Conservation (phyloP, 148 eudicot genomes). For the Mesembryanthemum crystallinum region DNA sequence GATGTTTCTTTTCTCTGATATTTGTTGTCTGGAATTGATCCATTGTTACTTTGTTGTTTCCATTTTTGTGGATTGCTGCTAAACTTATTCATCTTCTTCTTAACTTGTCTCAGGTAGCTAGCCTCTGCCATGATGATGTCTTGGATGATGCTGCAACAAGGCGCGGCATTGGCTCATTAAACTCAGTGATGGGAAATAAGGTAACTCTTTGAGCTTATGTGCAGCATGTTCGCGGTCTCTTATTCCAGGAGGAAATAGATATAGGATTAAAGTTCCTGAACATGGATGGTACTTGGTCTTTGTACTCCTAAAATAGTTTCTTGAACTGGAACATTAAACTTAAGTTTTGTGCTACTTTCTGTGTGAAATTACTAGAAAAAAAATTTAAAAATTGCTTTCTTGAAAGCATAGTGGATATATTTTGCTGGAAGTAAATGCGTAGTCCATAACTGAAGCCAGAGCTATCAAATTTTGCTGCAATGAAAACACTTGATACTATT, state of each 20-base stretch:
- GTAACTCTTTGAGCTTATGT: slow-evolving; percentile 24
- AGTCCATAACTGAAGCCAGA: not conserved
- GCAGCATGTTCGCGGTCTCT: not conserved
- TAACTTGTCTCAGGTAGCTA: slow-evolving; percentile 65
- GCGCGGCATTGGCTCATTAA: slow-evolving; percentile 77
- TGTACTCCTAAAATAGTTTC: not conserved
- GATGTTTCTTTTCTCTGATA: not conserved
- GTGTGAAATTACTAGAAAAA: not conserved
- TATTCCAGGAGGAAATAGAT: not conserved
- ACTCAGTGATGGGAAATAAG: slow-evolving; percentile 81
- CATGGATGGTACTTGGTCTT: not conserved
- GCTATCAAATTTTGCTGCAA: not conserved
- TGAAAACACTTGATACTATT: not conserved
- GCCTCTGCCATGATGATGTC: slow-evolving; percentile 97
- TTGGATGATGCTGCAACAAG: slow-evolving; percentile 97
- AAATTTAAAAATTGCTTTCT: not conserved
- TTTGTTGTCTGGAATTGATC: not conserved
- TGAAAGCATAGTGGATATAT: not conserved
- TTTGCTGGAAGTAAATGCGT: not conserved
- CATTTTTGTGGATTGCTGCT: not conserved
- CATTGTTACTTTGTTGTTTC: not conserved
- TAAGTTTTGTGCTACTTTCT: not conserved
- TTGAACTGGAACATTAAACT: not conserved
- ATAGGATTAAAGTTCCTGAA: not conserved
- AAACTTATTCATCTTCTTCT: not conserved